Base-by-base conservation (phyloP, 2,329 filamentous ascomycete genomes). In the Coniochaeta sp. region DNA sequence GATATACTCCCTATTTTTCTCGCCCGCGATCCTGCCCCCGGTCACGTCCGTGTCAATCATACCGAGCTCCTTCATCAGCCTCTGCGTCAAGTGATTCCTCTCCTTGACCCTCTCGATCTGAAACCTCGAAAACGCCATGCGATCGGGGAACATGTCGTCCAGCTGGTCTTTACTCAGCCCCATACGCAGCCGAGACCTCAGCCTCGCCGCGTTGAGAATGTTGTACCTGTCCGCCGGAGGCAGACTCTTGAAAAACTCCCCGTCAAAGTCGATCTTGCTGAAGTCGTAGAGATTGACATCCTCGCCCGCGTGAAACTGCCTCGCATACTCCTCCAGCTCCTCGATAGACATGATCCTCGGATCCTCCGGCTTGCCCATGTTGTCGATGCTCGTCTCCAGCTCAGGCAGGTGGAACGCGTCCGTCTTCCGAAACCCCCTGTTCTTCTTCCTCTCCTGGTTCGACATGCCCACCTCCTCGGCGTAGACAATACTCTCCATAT, bases 301-400 rank as follows among this genome's bases (percentile, higher is more conserved):
- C 68, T 97, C 91, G 51, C 94, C 94, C 55, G 83, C 83, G 61
- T 96, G 83, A 62, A 97, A 97, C 57, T 97, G 91, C 50, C 86
- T 78, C 3, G 95, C 92, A 65, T 99, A 99, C 58, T 92, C 86
- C 69, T 97, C 90, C 53, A 99, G 72, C 65, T 99, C 92, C 63
- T 95, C 90, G 22, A 95, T 81, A 50, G 87, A 95, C 94, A 99
- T 97, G 61, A 99, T 92, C n/a, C 95, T 81, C 3, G 92, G 92
- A 67, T 99, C 94, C 56, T 96, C 89, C 4, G 89, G 86, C 50
- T 85, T 87, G 2, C 90, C 91, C 89, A 96, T 95, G 53, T 86
- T 83, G 50, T 87, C 82, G 52, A 99, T 83, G 45, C 82, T 84
- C 42, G 78, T 75, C 52, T 89, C 82, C 28, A 99, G 71, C 33